A percentile compares a stretch with the other conserved stretches of the same genome.
Evolutionary conservation across 306 rosid genomes (phyloP).

Genomic region (Citrullus colocynthis): DNA sequence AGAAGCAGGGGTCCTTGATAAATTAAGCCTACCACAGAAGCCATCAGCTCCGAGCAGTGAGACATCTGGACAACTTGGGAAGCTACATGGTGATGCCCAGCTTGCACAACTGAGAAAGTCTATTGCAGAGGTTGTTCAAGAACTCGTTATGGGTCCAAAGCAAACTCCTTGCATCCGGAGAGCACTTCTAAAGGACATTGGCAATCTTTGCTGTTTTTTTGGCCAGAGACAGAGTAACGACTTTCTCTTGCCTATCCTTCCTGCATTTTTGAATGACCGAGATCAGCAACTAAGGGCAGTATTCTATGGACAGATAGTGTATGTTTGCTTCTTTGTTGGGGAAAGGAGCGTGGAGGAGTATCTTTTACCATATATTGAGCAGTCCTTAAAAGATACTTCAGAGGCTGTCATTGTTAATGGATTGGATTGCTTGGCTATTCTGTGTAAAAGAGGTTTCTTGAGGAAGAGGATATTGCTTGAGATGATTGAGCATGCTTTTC

Average conservation of each 20-base stretch:
- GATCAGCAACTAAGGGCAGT: constrained; percentile 89
- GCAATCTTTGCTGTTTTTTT: constrained; percentile 84
- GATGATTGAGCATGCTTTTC: constrained; percentile 88
- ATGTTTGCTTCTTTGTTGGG: constrained; percentile 94
- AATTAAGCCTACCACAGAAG: constrained; percentile 48
- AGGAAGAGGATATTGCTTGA: constrained; percentile 82
- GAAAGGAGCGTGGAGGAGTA: constrained; percentile 97
- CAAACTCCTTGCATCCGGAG: constrained; percentile 96
- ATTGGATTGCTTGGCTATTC: constrained; percentile 71
- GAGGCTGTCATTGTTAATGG: constrained; percentile 86
- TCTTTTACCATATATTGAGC: constrained; percentile 95
- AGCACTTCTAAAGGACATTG: constrained; percentile 90
- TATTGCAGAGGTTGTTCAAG: constrained; percentile 94
- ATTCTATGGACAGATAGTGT: constrained; percentile 84
- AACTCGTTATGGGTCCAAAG: constrained; percentile 99
- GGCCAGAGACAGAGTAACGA: constrained; percentile 97
- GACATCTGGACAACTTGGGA: constrained; percentile 48
- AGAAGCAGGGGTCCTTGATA: constrained; percentile 93
- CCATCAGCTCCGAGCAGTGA: constrained; percentile 38
- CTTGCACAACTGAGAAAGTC: constrained; percentile 79
- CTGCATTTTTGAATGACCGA: constrained; percentile 90
- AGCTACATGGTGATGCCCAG: constrained; percentile 54
- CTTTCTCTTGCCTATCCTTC: constrained; percentile 82
- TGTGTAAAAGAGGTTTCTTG: constrained; percentile 68
- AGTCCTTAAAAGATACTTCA: constrained; percentile 66